These are phyloP conservation scores for Alternaria novae-zelandiae DNA, from an alignment of 2,329 filamentous ascomycete species.

Conservation along the genomic window DNA sequence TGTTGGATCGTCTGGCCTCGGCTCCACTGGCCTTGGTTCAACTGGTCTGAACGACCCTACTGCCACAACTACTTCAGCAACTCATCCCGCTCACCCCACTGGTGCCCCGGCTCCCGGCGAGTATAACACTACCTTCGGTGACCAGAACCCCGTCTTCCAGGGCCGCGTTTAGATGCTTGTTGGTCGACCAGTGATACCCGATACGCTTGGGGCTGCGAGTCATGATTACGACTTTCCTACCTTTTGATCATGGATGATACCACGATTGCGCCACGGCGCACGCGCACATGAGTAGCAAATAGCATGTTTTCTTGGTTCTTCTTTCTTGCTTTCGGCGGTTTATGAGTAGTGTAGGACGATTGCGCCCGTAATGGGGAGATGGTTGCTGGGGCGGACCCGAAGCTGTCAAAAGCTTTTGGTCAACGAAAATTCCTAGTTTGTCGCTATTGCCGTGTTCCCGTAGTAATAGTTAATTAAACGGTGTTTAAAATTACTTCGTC, in stretches of 20 bases:
- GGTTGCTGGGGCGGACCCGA: background rate
- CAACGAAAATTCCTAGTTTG: slow-evolving; percentile 8
- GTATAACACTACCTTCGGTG: slow-evolving; percentile 51
- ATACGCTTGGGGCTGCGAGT: slow-evolving; percentile 10
- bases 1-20: slow-evolving; percentile 13
- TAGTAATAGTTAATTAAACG: slow-evolving; percentile 32
- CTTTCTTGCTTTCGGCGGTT: slow-evolving; percentile 6
- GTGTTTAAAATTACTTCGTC: background rate
- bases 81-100: slow-evolving; percentile 14
- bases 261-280: slow-evolving; percentile 32
- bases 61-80: slow-evolving; percentile 13
- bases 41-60: slow-evolving; percentile 9
- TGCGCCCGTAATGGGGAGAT: slow-evolving; percentile 22
- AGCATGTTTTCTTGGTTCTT: slow-evolving; percentile 10
- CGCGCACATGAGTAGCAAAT: slow-evolving; percentile 25
- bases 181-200: slow-evolving; percentile 11
- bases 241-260: slow-evolving; percentile 42
- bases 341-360: background rate
- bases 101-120: slow-evolving; percentile 12
- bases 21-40: slow-evolving; percentile 5
- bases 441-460: slow-evolving; percentile 1
- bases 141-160: slow-evolving; percentile 53
- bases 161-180: slow-evolving; percentile 37
- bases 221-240: slow-evolving; percentile 31
- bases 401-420: background rate